Conservation (phyloP, 495 filamentous ascomycete species). For the Pyronema domesticum region DNA sequence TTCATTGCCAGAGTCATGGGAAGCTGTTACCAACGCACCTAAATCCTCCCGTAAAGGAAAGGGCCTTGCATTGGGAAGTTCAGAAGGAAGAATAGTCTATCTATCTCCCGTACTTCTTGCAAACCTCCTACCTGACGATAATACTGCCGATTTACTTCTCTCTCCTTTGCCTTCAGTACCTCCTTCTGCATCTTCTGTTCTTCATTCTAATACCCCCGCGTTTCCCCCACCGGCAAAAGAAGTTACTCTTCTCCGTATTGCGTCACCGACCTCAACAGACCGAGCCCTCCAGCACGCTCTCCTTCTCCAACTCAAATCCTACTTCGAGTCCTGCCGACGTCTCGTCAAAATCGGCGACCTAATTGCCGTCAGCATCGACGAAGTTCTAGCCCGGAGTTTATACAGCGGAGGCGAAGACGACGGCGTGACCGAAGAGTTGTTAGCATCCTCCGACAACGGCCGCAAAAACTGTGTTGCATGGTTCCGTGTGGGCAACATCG, state of each 20-base stretch:
- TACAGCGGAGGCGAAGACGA: constrained; percentile 42
- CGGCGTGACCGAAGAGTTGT: constrained; percentile 46
- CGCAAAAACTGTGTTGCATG: constrained; percentile 55
- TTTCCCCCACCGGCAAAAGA: constrained; percentile 76
- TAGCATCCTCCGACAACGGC: constrained; percentile 27
- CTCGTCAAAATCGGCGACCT: constrained; percentile 73
- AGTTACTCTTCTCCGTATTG: constrained; percentile 74
- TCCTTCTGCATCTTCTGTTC: constrained; percentile 28
- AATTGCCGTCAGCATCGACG: constrained; percentile 71
- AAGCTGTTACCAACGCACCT: background rate
- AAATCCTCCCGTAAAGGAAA: constrained; percentile 30
- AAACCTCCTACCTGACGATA: constrained; percentile 37
- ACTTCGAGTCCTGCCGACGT: constrained; percentile 63
- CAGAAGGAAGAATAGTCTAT: constrained; percentile 44
- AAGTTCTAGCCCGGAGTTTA: constrained; percentile 55
- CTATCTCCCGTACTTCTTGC: constrained; percentile 71
- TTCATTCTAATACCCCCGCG: constrained; percentile 34
- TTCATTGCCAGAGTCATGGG: constrained; percentile 55
- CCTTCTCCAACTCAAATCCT: constrained; percentile 63
- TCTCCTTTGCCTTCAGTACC: constrained; percentile 37
- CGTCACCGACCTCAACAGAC: constrained; percentile 74
- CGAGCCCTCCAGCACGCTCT: constrained; percentile 63
- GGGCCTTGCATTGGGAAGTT: constrained; percentile 30
- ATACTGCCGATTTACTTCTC: constrained; percentile 35
- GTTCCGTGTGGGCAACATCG: constrained; percentile 69